Evolutionary conservation across 257 asterid species (phyloP).

Genomic region (Gentiana straminea): DNA sequence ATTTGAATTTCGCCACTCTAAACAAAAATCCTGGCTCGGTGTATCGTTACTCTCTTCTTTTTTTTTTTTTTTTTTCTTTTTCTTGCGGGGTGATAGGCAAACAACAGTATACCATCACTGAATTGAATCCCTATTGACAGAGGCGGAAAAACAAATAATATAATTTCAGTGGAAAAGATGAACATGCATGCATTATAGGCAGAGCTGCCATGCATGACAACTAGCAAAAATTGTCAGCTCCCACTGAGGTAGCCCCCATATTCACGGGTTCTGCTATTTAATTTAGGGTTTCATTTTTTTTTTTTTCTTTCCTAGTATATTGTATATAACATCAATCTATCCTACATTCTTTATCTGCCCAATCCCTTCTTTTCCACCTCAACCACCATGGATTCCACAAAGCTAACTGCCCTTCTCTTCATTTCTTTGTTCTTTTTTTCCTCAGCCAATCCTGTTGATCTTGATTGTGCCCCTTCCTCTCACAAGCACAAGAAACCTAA

Average conservation of each 20-base stretch:
- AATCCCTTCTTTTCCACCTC: constrained; percentile 6
- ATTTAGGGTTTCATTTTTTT: constrained; percentile 31
- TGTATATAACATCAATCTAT: constrained; percentile 5
- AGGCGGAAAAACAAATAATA: too few species aligned
- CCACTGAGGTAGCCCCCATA: constrained; percentile 13
- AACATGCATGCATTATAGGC: constrained; percentile 8
- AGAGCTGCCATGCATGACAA: constrained; percentile 22
- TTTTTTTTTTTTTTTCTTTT: too few species aligned
- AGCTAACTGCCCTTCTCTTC: constrained; percentile 33
- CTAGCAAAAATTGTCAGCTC: constrained; percentile 52
- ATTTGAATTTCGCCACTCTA: too few species aligned
- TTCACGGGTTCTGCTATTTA: constrained; percentile 53
- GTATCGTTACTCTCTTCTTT: too few species aligned
- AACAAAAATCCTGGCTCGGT: too few species aligned
- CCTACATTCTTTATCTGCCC: constrained; percentile 22
- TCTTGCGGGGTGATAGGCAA: too few species aligned
- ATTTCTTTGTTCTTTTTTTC: constrained; percentile 38
- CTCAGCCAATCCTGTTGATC: constrained; percentile 27
- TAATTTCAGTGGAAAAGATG: neutral
- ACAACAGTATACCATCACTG: too few species aligned
- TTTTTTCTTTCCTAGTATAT: constrained; percentile 10
- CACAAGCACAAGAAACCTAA: constrained; percentile 20
- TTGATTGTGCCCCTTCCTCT: constrained; percentile 33
- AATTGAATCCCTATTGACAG: too few species aligned
- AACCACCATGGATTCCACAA: constrained; percentile 37